Base-by-base conservation (phyloP, 2,329 filamentous ascomycete species). In the Sporothrix luriei region DNA sequence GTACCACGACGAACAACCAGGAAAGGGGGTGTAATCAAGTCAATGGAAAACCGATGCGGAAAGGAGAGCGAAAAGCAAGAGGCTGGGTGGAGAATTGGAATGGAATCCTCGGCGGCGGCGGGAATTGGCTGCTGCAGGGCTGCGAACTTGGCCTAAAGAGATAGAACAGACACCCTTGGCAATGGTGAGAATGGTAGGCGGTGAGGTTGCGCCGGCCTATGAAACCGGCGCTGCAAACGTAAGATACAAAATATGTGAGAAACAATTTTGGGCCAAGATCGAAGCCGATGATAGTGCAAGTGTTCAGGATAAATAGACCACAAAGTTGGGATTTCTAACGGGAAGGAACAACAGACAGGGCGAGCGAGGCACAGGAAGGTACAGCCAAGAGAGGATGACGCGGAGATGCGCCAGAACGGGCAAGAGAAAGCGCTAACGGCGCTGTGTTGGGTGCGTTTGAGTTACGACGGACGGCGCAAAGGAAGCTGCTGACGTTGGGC, bases 81-180 rank as follows among this genome's bases (percentile, higher is more conserved):
- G 65, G 64, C 46, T 70, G 64, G 70, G 68, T 43, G 40, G 61
- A 49, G 49, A 49, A 64, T 33, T 64, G 68, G 61, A 64, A 43
- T 64, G 68, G 61, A 72, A 68, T 66, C 61, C 43, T 72, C 70
- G 70, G 70, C 68, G 68, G 49, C 70, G 48, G 68, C 70, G 70
- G 70, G 68, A 66, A 68, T 66, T 68, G 52, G 68, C 24, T 65
- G 68, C 16, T 40, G 38, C 57, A 65, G 46, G 49, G 59, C 69
- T 52, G 51, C 48, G 14, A 64, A 49, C n/a, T 38, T 38, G 54
- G 38, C 40, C 54, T 52, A 68, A 19, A 49, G 57, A n/a, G 49
- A 62, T 62, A 62, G 68, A 26, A 16, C 24, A 10, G 29, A 59
- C 43, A 38, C 57, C 21, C 38, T 62, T n/a, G 38, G 38, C 38